Percentiles rank a stretch among this genome's conserved stretches.
phyloP scores from a whole-genome alignment of 805 yeast species.

The Monosporozyma yasuniensis region DNA sequence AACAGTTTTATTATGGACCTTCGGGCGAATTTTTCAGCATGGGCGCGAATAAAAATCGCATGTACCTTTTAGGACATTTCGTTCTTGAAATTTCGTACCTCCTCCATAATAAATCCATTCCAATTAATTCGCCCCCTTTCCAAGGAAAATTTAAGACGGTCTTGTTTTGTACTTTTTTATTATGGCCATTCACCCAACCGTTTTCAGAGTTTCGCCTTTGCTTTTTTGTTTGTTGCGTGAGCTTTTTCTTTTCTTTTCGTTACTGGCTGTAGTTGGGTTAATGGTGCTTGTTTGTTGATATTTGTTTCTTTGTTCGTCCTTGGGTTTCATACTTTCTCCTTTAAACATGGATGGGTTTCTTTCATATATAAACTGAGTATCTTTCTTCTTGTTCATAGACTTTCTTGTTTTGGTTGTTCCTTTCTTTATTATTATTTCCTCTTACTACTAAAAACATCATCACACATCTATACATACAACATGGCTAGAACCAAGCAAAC shows the following conservation, averaged over 20 bases:
- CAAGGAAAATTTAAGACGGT: not conserved
- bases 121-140: conserved; percentile 11
- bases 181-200: not conserved
- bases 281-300: not conserved
- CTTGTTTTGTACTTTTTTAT: not conserved
- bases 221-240: not conserved
- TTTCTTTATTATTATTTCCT: not conserved
- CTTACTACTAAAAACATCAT: not conserved
- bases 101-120: conserved; percentile 17
- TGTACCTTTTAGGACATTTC: not conserved
- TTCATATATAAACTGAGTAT: not conserved
- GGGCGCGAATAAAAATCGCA: not conserved
- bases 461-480: not conserved
- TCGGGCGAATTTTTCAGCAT: conserved; percentile 3
- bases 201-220: not conserved
- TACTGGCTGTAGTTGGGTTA: not conserved
- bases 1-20: conserved; percentile 5
- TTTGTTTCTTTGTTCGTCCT: not conserved
- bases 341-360: not conserved
- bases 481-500: conserved; percentile 95
- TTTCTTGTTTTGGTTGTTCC: not conserved
- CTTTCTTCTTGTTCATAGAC: not conserved
- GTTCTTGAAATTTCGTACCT: conserved; percentile 13
- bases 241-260: not conserved
- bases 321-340: not conserved